Evolutionary conservation across 306 rosid genomes (phyloP).

Genomic region (Potentilla sterilis): DNA sequence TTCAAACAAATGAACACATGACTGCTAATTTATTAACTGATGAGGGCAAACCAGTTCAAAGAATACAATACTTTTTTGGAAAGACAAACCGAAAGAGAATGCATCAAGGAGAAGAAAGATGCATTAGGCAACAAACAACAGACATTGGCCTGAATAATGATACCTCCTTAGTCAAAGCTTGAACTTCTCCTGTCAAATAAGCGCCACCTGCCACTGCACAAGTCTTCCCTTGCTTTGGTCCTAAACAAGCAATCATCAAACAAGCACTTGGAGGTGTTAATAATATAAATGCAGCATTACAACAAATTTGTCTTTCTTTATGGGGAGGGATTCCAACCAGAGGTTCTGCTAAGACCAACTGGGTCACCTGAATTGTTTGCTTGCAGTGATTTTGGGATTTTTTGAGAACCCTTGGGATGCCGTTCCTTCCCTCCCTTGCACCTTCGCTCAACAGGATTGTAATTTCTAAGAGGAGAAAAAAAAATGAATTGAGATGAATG

Average conservation of each 20-base stretch:
- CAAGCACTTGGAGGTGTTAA: constrained; percentile 8
- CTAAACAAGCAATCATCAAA: constrained; percentile 42
- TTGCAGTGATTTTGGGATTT: constrained; percentile 69
- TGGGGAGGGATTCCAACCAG: constrained; percentile 25
- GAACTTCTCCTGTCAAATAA: constrained; percentile 54
- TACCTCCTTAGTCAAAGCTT: constrained; percentile 85
- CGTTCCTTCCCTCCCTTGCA: constrained; percentile 71
- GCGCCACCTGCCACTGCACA: constrained; percentile 39
- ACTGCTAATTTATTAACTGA: not conserved
- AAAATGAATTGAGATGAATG: not conserved
- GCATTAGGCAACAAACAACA: constrained; percentile 8
- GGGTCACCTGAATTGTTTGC: constrained; percentile 45
- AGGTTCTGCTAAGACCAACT: constrained; percentile 30
- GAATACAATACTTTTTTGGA: not conserved
- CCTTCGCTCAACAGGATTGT: constrained; percentile 85
- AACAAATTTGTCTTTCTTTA: not conserved
- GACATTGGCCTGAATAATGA: constrained; percentile 9
- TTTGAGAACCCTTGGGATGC: constrained; percentile 46
- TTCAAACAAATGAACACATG: not conserved
- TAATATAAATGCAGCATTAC: not conserved
- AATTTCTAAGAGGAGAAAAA: constrained; percentile 54
- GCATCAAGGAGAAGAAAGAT: not conserved
- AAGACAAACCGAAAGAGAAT: not conserved
- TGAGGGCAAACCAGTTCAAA: not conserved
- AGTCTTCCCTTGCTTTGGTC: constrained; percentile 58